These are phyloP conservation scores for Daphne laureola DNA, from an alignment of 441 rosid species.

Conservation along the genomic window DNA sequence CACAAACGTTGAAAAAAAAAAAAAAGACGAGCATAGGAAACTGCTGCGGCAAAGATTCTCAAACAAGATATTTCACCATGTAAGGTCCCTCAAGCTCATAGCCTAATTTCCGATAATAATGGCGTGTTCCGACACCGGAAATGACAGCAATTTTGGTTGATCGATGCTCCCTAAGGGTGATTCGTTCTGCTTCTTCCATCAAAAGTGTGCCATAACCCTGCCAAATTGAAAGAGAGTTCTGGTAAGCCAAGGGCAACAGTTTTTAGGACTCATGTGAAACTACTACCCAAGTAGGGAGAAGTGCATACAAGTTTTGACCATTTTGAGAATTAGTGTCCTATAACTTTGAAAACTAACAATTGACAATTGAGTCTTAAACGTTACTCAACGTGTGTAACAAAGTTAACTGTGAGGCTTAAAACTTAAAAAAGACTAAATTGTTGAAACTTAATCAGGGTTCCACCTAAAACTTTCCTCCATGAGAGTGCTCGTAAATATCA, in stretches of 20 bases:
- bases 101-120: conserved; percentile 89
- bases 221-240: background rate
- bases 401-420: no score
- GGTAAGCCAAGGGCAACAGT: background rate
- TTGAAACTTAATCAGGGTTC: no score
- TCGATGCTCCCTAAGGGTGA: conserved; percentile 73
- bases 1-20: no score
- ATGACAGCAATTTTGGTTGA: conserved; percentile 81
- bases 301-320: no score
- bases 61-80: conserved; percentile 83
- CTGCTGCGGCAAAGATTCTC: conserved; percentile 9
- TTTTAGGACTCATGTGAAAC: background rate
- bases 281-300: no score
- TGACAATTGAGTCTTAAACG: no score
- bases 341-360: no score
- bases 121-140: conserved; percentile 97
- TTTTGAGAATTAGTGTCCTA: no score
- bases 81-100: conserved; percentile 96
- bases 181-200: conserved; percentile 96
- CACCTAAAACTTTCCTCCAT: no score
- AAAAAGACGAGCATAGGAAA: background rate
- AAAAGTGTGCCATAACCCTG: conserved; percentile 98
- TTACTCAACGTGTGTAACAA: no score
- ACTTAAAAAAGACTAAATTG: no score
- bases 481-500: no score